Evolutionary conservation across 768 basidiomycete species (phyloP).

Genomic region (Trametes cinnabarina): DNA sequence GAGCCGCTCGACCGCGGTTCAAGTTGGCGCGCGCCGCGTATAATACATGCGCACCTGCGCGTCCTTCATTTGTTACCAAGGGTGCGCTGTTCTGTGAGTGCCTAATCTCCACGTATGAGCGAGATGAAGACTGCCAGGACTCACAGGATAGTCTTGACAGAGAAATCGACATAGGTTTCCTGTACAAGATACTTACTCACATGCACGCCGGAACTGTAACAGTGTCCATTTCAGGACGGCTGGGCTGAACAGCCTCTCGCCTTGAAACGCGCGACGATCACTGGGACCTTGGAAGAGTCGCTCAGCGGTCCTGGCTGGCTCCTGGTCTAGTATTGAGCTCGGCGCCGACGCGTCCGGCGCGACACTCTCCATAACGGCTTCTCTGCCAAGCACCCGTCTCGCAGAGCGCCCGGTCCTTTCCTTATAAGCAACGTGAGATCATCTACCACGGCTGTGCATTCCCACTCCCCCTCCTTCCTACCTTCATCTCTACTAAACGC

Average conservation of each 20-base stretch:
- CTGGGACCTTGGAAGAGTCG: slow-evolving; percentile 6
- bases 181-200: not conserved
- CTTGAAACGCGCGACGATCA: not conserved
- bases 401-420: not conserved
- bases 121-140: not conserved
- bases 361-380: slow-evolving; percentile 1
- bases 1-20: no score
- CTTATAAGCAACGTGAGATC: slow-evolving; percentile 15
- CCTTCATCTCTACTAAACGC: not conserved
- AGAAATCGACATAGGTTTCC: no score
- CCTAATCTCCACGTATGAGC: no score
- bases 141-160: no score
- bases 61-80: no score
- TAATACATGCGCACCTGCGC: no score
- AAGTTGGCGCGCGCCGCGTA: no score
- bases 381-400: slow-evolving; percentile 6
- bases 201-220: not conserved
- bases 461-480: slow-evolving; percentile 4
- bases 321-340: no score
- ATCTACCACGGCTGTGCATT: slow-evolving; percentile 12
- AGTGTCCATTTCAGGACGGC: slow-evolving; percentile 5
- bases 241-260: slow-evolving; percentile 12
- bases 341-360: slow-evolving; percentile 2
- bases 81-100: no score
- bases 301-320: not conserved